Percentiles rank a stretch among this genome's conserved stretches.
These are phyloP conservation scores for Backusella circina DNA, from an alignment of 192 early-diverging fungal species.

Conservation along the genomic window DNA sequence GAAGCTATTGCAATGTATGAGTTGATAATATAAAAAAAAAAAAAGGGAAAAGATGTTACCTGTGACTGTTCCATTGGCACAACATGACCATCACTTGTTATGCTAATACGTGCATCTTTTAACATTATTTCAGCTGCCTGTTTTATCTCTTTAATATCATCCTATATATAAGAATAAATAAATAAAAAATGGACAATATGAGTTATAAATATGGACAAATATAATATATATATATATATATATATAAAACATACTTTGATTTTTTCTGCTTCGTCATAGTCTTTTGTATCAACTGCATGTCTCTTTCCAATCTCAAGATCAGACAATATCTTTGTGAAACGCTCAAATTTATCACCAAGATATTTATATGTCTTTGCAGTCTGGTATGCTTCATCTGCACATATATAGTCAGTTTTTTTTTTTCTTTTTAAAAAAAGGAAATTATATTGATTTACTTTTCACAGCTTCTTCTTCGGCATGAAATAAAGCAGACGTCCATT, in stretches of 20 bases:
- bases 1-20: not conserved
- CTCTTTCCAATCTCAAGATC: constrained; percentile 52
- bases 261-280: constrained; percentile 73
- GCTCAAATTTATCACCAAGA: constrained; percentile 20
- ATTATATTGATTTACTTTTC: constrained; percentile 28
- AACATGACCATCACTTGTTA: constrained; percentile 18
- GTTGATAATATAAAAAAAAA: not conserved
- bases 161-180: not conserved
- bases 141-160: constrained; percentile 27
- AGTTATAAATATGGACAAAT: too few relatives aligned
- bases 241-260: constrained; percentile 47
- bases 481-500: constrained; percentile 37
- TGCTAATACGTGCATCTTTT: constrained; percentile 10
- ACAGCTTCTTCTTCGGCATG: constrained; percentile 58
- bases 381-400: constrained; percentile 55
- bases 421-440: not conserved
- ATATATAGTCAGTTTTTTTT: not conserved
- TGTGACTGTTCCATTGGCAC: not conserved
- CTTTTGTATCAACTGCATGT: constrained; percentile 61
- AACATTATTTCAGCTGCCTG: constrained; percentile 20
- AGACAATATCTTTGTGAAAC: constrained; percentile 12
- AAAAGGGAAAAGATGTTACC: not conserved
- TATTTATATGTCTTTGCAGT: constrained; percentile 62
- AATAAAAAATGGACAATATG: not conserved
- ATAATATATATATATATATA: not conserved